Evolutionary conservation across 2,329 filamentous ascomycete genomes (phyloP), one percentile per base, ranked within the genome.

Genomic region (Graphium sp.): DNA sequence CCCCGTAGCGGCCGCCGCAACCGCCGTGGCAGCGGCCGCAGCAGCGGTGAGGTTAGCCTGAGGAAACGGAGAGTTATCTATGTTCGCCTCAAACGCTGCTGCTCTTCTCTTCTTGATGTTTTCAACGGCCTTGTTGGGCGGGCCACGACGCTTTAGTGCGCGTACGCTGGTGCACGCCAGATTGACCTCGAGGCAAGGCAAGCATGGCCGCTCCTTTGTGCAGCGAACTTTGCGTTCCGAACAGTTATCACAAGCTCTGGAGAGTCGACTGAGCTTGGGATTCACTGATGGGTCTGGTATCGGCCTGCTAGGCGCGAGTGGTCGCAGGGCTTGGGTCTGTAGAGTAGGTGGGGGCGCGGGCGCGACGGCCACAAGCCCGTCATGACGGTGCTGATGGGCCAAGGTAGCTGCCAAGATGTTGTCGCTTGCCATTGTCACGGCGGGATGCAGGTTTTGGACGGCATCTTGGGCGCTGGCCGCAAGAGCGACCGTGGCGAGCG

Each of bases 191-290:
- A 53, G 48, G 37, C 66, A 72, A 4, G 66, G 63, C 16, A 57
- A 58, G 39, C 66, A 72, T 2, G 66, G 66, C 14, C 58, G 54
- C 22, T 54, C 50, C 35, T 67, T 64, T 41, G 70, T 64, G 44
- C 66, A 71, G 48, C 72, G 72, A 24, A 72, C 66, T 35, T 72
- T 72, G 32, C 66, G 62, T 46, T 65, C 60, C 33, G 66, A 70
- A 43, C 66, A 72, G 56, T 72, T 64, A 37, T 72, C 66, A 39
- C 66, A 72, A 10, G 66, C 66, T 28, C 66, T 60, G 34, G 66
- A 55, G 18, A 72, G 53, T 6, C 66, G 60, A 17, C 64, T 70
- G 25, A 63, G 49, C 47, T 67, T 69, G 11, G 54, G 55, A 31
- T 58, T 59, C 30, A 57, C 44, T 9, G 49, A 52, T 6, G 54